These are phyloP conservation scores for Kwoniella sp. DNA, from an alignment of 768 basidiomycete genomes.

Conservation along the genomic window DNA sequence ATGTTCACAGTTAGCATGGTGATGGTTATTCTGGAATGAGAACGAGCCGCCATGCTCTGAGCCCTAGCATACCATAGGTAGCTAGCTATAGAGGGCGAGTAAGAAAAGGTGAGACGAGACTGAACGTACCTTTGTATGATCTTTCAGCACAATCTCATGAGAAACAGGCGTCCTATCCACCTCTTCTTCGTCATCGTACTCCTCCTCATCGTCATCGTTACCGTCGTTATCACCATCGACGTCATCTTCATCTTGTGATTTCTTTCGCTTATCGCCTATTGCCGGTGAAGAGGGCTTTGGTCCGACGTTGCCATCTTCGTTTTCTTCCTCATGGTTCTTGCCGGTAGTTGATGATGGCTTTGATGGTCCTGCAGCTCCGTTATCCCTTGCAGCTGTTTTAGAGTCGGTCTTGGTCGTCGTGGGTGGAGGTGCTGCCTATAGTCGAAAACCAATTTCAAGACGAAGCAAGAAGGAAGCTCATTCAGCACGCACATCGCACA, in stretches of 20 bases:
- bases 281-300: constrained; percentile 10
- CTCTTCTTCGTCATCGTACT: constrained; percentile 24
- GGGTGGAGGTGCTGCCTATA: neutral
- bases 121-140: constrained; percentile 73
- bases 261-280: constrained; percentile 7
- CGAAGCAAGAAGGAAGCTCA: too few relatives aligned
- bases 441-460: too few relatives aligned
- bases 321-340: constrained; percentile 13
- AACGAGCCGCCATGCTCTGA: too few relatives aligned
- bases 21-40: too few relatives aligned
- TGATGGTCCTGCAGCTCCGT: constrained; percentile 22
- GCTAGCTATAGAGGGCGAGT: too few relatives aligned
- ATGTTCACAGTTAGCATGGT: too few relatives aligned
- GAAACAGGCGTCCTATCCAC: constrained; percentile 74
- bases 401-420: constrained; percentile 38
- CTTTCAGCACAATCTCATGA: constrained; percentile 88
- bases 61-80: too few relatives aligned
- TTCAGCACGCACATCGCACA: too few relatives aligned
- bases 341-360: constrained; percentile 1
- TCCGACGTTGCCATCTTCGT: constrained; percentile 25
- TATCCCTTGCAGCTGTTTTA: constrained; percentile 50
- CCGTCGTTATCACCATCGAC: constrained; percentile 14
- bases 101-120: too few relatives aligned
- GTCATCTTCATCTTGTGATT: constrained; percentile 2
- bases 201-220: constrained; percentile 16